Evolutionary conservation across 495 filamentous ascomycete species (phyloP), one percentile per base, ranked within the genome.

Genomic region (Aspergillus conjunctus): DNA sequence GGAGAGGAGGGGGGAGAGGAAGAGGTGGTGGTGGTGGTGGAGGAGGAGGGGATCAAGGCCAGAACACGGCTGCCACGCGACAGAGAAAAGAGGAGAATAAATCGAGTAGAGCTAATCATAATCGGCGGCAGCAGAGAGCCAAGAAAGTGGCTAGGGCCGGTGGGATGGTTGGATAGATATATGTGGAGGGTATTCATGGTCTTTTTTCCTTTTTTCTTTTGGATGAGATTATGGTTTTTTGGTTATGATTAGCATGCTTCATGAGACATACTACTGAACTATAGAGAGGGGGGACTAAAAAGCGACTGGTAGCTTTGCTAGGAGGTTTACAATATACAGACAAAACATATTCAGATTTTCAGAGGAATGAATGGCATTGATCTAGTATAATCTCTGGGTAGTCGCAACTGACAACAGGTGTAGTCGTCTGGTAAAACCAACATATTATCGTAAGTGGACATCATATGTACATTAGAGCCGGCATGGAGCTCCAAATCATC

Each of bases 51-150:
- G 79, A 82, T 15, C 78, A 81, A 14, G 85, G 88, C 21, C 81
- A 82, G 61, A 79, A 76, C 8, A 87, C 83, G 2, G 82, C 88
- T 56, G 75, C 74, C 46, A 88, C 83, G 34, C 82, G 86, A 61
- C 83, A 83, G 70, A 85, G 79, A 71, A 97, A 90, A 77, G 91
- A 88, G 75, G 85, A 85, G 69, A 92, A 87, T 61, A 94, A 92
- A 71, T 82, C 86, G 11, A 84, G 85, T 17, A 79, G 86, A 58
- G 91, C 88, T 45, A 91, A 93, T 65, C 90, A 93, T 76, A 88
- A 89, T 71, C 83, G 91, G 34, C 81, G 89, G 60, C 85, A 92
- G 58, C 87, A 89, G 68, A 75, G 88, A 39, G 88, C 90, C 53
- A 89, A 79, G 72, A 94, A 94, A 79, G 90, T 93, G 80, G 86